Evolutionary conservation across 1,284 basidiomycete genomes (phyloP), one percentile per base, ranked within the genome.

Genomic region (Stereum hirsutum): DNA sequence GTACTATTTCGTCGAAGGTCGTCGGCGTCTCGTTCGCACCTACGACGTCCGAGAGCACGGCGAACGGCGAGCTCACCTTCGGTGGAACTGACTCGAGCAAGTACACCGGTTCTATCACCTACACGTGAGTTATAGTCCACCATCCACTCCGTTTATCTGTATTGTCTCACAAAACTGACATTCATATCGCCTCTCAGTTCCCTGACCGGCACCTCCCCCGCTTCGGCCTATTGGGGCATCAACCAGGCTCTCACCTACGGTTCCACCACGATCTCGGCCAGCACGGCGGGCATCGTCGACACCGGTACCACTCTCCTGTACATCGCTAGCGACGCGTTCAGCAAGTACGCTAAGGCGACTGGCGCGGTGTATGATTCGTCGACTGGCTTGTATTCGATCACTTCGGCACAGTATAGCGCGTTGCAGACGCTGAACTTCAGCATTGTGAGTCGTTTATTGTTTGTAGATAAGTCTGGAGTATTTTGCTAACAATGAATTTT

Each of bases 221-320:
- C 77, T 7, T 61, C 51, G 39, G 49, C 59, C 30, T 82, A 68
- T 64, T 83, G 76, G 75, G 81, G 81, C 31, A 76, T 83, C 52
- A 62, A 78, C 54, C 68, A 81, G 59, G 64, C 66, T 37, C 65
- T 83, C 47, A 60, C 57, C n/a, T 81, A 76, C 49, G 74, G 75
- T 21, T 59, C 61, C 5, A 68, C 57, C 12, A 60, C 56, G 23
- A 74, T 78, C 43, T 57, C 81, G 44, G 39, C 59, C 3, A 54
- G 47, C 27, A 73, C 70, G 12, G 70, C 76, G 20, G 80, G 80
- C 47, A 77, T 83, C 45, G 75, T 82, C 42, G 80, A 82, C 57
- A 77, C 75, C 2, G 77, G 77, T 43, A 66, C 60, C 12, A 62
- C 64, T 11, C 56, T 64, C 44, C 53, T 65, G 10, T n/a, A 39